These are phyloP conservation scores for Globisporangium nagaii DNA, from an alignment of 352 stramenopile genomes.

Conservation along the genomic window DNA sequence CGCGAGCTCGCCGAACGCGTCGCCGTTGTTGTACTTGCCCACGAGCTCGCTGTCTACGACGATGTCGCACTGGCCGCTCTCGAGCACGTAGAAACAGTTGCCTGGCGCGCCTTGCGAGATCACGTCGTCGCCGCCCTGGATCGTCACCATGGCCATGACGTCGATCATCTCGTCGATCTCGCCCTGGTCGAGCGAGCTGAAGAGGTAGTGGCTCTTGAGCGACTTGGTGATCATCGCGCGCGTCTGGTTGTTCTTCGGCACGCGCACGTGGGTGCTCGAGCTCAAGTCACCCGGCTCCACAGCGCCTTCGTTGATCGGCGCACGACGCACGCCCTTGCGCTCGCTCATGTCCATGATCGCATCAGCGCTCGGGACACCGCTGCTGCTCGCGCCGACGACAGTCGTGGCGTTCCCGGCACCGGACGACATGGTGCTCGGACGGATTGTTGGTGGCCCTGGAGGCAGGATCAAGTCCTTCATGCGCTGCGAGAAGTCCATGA, in stretches of 20 bases:
- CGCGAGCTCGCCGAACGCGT: conserved; percentile 95
- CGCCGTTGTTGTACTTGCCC: conserved; percentile 68
- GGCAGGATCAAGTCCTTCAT: conserved; percentile 70
- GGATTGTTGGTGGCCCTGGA: conserved; percentile 41
- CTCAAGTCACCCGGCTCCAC: conserved; percentile 63
- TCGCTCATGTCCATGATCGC: conserved; percentile 43
- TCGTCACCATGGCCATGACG: conserved; percentile 73
- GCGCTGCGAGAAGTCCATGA: conserved; percentile 71
- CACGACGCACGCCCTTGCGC: conserved; percentile 59
- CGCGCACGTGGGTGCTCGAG: conserved; percentile 35
- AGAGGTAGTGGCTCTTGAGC: conserved; percentile 81
- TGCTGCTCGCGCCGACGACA: conserved; percentile 15
- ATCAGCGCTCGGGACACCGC: conserved; percentile 13
- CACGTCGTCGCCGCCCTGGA: conserved; percentile 55
- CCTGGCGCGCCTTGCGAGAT: conserved; percentile 81
- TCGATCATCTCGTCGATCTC: conserved; percentile 84
- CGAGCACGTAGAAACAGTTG: conserved; percentile 93
- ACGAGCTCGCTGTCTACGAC: conserved; percentile 75
- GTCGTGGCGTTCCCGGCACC: conserved; percentile 21
- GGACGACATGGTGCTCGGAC: conserved; percentile 29
- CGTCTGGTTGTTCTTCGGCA: conserved; percentile 73
- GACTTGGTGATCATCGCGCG: conserved; percentile 72
- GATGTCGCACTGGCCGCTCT: conserved; percentile 87
- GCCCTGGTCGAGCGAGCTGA: conserved; percentile 63
- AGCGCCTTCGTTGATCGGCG: conserved; percentile 72